These are phyloP conservation scores for Candida germanica DNA, from an alignment of 805 yeast genomes.

Conservation along the genomic window DNA sequence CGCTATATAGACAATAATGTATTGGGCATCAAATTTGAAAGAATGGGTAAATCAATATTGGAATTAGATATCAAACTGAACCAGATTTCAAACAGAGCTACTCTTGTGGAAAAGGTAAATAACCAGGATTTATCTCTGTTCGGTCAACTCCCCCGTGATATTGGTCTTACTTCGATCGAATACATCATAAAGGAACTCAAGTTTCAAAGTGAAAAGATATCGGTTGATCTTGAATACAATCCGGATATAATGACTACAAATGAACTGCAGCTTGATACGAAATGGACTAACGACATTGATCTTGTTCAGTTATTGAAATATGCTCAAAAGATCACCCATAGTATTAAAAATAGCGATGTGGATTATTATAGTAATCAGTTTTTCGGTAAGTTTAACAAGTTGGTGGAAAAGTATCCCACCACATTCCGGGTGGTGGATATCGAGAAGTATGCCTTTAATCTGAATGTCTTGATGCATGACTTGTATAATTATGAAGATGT, in stretches of 20 bases:
- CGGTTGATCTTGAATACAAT: slow-evolving; percentile 15
- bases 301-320: slow-evolving; percentile 28
- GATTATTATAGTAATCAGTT: slow-evolving; percentile 4
- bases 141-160: slow-evolving; percentile 9
- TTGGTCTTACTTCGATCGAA: slow-evolving; percentile 41
- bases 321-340: slow-evolving; percentile 22
- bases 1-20: slow-evolving; percentile 25
- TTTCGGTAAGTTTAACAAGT: slow-evolving; percentile 8
- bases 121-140: slow-evolving; percentile 51
- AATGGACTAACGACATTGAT: slow-evolving; percentile 31
- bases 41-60: slow-evolving; percentile 61
- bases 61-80: slow-evolving; percentile 70
- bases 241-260: slow-evolving; percentile 4
- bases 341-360: slow-evolving; percentile 4
- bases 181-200: slow-evolving; percentile 59
- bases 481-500: slow-evolving; percentile 20
- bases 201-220: slow-evolving; percentile 45
- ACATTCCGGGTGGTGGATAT: slow-evolving; percentile 25
- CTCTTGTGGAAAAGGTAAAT: slow-evolving; percentile 41
- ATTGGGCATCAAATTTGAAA: slow-evolving; percentile 30
- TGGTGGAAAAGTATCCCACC: slow-evolving; percentile 21
- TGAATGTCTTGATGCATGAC: slow-evolving; percentile 14
- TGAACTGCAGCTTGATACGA: slow-evolving; percentile 9
- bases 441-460: slow-evolving; percentile 14
- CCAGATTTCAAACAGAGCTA: slow-evolving; percentile 56